phyloP scores from a whole-genome alignment of 495 filamentous ascomycete species.

The Aspergillus asperescens region DNA sequence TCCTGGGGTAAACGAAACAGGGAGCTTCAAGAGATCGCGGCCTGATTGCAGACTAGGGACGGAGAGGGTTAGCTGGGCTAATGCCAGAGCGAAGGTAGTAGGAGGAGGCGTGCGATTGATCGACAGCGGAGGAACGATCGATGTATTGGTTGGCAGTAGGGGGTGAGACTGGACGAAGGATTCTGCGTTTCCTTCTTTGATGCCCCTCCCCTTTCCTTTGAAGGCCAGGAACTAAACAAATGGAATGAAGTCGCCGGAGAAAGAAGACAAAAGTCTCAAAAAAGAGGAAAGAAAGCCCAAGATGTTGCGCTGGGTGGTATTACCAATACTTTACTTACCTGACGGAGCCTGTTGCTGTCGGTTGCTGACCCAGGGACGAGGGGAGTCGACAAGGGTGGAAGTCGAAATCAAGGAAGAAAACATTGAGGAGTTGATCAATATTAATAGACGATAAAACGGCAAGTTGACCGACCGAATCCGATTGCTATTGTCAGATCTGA shows the following conservation, averaged over 20 bases:
- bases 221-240: background rate
- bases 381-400: background rate
- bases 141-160: slow-evolving; percentile 10
- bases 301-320: background rate
- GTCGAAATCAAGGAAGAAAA: background rate
- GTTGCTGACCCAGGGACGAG: background rate
- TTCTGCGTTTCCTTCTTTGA: slow-evolving; percentile 5
- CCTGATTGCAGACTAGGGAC: slow-evolving; percentile 2
- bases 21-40: background rate
- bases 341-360: background rate
- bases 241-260: slow-evolving; percentile 6
- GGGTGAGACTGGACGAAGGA: slow-evolving; percentile 10
- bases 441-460: background rate
- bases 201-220: slow-evolving; percentile 6
- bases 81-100: slow-evolving; percentile 13
- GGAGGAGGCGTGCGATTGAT: slow-evolving; percentile 21
- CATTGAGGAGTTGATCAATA: background rate
- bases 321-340: slow-evolving; percentile 14
- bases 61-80: slow-evolving; percentile 12
- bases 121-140: slow-evolving; percentile 18
- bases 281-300: slow-evolving; percentile 17
- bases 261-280: slow-evolving; percentile 15
- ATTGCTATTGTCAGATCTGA: background rate
- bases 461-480: background rate
- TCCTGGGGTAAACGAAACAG: background rate